Evolutionary conservation across 2,329 filamentous ascomycete species (phyloP), one percentile per base, ranked within the genome.

Genomic region (Albifimbria verrucaria): DNA sequence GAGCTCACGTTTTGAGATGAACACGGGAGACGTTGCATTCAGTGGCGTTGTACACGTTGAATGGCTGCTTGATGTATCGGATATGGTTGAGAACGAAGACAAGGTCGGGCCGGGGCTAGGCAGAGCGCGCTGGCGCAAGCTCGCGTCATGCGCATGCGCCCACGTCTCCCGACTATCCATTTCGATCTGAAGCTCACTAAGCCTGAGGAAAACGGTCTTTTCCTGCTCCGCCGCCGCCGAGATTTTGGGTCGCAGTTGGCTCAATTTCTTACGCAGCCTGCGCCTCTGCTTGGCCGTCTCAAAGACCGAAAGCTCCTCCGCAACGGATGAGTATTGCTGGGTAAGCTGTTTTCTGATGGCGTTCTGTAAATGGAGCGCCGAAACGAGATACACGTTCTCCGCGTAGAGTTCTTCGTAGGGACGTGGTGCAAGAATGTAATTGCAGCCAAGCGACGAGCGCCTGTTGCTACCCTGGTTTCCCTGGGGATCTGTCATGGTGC

Each of bases 101-200:
- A 54, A 49, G 9, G 46, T 32, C 9, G 57, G 56, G 21, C 43
- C 44, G 11, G 57, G 42, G 9, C 55, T 50, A 15, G 32, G 32
- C 32, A 12, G 18, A 17, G 15, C 32, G 32, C 12, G 32, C 32
- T 7, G 32, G 32, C 18, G 6, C 32, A n/a, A 39, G 32, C 18
- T 12, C 32, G 32, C 32, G 32, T 64, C 58, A 42, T 65, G 64
- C 2, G 71, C 62, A 36, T 69, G 65, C 25, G 59, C 59, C 70
- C 70, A 72, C 2, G 72, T 65, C 49, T 76, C 72, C 3, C 72
- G 70, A 39, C 71, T 74, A 57, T 75, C 72, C 15, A 79, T 72
- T 62, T 83, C 78, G 17, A 77, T 64, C 28, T 74, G 69, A 15
- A 84, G 58, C 53, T 83, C 78, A 12, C 72, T 67, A n/a, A 84